Conservation (phyloP, 2,329 filamentous ascomycete genomes). For the Pyricularia sp. region DNA sequence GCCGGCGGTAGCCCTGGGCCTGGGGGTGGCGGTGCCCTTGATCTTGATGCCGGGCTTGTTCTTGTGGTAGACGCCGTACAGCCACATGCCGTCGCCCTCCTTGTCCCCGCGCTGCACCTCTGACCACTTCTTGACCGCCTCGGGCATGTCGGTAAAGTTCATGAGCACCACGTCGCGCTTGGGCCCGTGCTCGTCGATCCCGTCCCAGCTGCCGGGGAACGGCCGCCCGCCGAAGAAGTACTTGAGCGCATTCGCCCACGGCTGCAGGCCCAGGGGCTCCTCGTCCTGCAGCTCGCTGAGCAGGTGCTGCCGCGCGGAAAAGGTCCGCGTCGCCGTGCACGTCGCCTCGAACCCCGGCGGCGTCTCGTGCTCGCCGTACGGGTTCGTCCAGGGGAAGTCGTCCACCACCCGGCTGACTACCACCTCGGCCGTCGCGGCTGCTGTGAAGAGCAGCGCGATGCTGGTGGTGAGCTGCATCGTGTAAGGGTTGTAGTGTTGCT, state of each 20-base stretch:
- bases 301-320: slow-evolving; percentile 26
- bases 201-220: slow-evolving; percentile 40
- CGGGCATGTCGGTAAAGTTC: slow-evolving; percentile 29
- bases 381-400: slow-evolving; percentile 27
- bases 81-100: slow-evolving; percentile 17
- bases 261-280: slow-evolving; percentile 24
- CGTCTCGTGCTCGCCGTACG: slow-evolving; percentile 19
- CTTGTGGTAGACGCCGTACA: slow-evolving; percentile 28
- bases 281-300: slow-evolving; percentile 27
- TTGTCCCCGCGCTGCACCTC: slow-evolving; percentile 20
- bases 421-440: not conserved
- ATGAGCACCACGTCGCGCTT: slow-evolving; percentile 34
- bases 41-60: slow-evolving; percentile 25
- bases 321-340: slow-evolving; percentile 22
- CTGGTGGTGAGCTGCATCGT: not conserved
- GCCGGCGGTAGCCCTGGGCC: slow-evolving; percentile 13
- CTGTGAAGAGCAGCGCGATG: slow-evolving; percentile 1
- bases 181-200: slow-evolving; percentile 36
- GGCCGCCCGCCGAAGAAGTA: slow-evolving; percentile 23
- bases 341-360: slow-evolving; percentile 17
- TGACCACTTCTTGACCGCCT: slow-evolving; percentile 33
- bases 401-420: slow-evolving; percentile 11
- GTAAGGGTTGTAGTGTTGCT: not conserved
- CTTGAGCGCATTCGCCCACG: slow-evolving; percentile 27
- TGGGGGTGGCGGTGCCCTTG: slow-evolving; percentile 20